phyloP scores from a whole-genome alignment of 345 rosid genomes.

The Turnera subulata region DNA sequence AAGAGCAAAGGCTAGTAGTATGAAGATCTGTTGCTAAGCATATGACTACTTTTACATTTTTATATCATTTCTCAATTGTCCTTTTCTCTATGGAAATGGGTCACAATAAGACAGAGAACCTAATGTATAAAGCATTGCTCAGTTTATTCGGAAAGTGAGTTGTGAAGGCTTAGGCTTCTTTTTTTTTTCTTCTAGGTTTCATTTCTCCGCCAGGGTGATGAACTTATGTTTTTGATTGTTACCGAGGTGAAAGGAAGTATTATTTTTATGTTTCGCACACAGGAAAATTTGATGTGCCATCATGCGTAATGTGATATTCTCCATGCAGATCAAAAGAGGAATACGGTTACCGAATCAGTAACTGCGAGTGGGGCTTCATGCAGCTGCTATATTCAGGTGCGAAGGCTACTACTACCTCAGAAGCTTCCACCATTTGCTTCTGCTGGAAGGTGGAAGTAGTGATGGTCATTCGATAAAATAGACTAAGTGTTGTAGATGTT shows the following conservation, averaged over 20 bases:
- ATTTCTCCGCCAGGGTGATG: too few relatives aligned
- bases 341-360: constrained; percentile 17
- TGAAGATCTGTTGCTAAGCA: not conserved
- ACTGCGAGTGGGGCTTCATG: constrained; percentile 4
- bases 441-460: too few relatives aligned
- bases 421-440: not conserved
- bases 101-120: not conserved
- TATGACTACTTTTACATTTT: too few relatives aligned
- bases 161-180: too few relatives aligned
- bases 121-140: not conserved
- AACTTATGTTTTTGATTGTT: too few relatives aligned
- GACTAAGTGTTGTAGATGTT: not conserved
- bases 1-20: not conserved
- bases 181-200: too few relatives aligned
- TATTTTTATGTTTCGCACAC: not conserved
- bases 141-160: not conserved
- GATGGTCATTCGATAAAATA: not conserved
- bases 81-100: too few relatives aligned
- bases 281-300: not conserved
- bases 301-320: constrained; percentile 2
- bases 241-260: too few relatives aligned
- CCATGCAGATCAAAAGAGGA: constrained; percentile 25
- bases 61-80: too few relatives aligned
- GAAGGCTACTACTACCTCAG: not conserved
- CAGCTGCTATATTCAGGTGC: constrained; percentile 16